A percentile compares a stretch with the other conserved stretches of the same genome.
Conservation (phyloP, 768 basidiomycete species). For the Russula abietina region DNA sequence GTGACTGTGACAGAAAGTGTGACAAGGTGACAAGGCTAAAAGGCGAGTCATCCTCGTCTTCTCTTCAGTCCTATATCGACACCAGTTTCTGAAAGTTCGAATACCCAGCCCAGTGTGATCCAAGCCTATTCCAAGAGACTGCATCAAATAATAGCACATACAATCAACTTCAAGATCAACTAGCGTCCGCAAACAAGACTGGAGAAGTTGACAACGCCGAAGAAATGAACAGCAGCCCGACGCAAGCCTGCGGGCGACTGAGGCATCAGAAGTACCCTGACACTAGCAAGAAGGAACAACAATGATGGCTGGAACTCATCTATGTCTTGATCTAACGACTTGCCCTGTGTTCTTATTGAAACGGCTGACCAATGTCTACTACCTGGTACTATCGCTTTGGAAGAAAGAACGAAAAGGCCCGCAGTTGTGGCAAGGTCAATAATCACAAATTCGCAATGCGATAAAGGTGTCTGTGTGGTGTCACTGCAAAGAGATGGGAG, state of each 20-base stretch:
- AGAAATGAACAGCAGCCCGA: not conserved
- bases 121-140: not conserved
- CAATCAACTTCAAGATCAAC: constrained; percentile 7
- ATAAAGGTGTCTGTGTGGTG: not conserved
- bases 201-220: not conserved
- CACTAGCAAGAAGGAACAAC: not conserved
- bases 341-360: not conserved
- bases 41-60: constrained; percentile 17
- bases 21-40: constrained; percentile 3
- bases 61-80: not conserved
- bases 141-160: constrained; percentile 10
- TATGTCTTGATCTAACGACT: not conserved
- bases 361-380: not conserved
- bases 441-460: not conserved
- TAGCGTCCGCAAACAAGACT: not conserved
- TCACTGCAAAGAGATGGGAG: not conserved
- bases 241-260: not conserved
- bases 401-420: not conserved
- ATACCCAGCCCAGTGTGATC: constrained; percentile 16
- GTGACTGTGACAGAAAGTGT: not conserved
- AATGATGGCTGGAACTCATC: not conserved
- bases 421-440: not conserved
- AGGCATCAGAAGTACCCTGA: not conserved
- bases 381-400: not conserved
- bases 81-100: constrained; percentile 4